Base-by-base conservation (phyloP, 768 basidiomycete genomes). In the Dioszegia crocea region DNA sequence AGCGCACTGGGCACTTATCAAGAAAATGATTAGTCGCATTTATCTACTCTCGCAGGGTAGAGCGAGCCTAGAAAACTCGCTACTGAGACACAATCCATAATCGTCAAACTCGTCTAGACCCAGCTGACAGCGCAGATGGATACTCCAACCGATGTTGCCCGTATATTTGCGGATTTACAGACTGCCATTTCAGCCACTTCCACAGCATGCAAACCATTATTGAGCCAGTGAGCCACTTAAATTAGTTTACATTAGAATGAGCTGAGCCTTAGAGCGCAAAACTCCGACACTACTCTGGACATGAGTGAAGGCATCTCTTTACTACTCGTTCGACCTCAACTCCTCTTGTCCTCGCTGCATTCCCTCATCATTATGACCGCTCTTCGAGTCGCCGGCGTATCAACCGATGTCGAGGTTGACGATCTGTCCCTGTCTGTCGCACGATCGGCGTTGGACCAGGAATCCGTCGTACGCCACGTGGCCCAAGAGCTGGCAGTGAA, bases 281-380 rank as follows among this genome's bases (percentile, higher is more conserved):
- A 49, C 23, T 12, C 54, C 17, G 65, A 67, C 46, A 24, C 57
- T 21, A 63, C 67, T 8, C 62, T 70, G 19, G 72, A 75, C 27
- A 65, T 67, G 52, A 52, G 63, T 6, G 43, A 59, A 29, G 96
- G 96, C 38, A 90, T 99, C 61, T 97, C 96, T 0, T 81, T 99
- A 4, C 81, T 99, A 23, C 88, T 89, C 11, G 78, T 92, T 49
- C 93, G 96, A 78, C 87, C 92, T 65, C 84, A 91, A 54, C 76
- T 88, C 21, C 81, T 96, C 60, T 77, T 97, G 2, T 86, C 86
- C 1, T 94, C 96, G 75, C 80, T 96, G 10, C 91, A 91, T 57
- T 86, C 89, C 14, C 81, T 96, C 38, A 81, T 85, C 30, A 83
- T 94, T 41, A 76, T 94, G 49, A 63, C 73, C 51, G 68, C 68